phyloP scores from a whole-genome alignment of 2,329 filamentous ascomycete genomes.

The Biscogniauxia mediterranea region DNA sequence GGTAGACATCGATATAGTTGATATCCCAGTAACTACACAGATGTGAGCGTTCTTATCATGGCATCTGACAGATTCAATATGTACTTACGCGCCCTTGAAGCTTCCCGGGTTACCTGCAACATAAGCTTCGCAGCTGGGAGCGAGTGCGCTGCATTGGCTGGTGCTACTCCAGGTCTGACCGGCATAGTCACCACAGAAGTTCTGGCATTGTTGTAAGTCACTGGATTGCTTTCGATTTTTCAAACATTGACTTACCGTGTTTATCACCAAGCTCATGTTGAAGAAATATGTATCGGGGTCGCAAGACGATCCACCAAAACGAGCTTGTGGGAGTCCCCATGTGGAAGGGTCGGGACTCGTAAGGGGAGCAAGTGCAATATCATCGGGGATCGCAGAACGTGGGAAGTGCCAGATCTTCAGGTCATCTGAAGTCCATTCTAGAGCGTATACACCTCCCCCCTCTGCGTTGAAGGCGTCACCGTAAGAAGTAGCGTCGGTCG shows the following conservation, averaged over 20 bases:
- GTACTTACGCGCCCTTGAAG: constrained; percentile 39
- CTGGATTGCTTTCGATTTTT: background rate
- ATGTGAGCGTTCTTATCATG: background rate
- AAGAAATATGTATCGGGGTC: constrained; percentile 65
- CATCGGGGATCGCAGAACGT: constrained; percentile 60
- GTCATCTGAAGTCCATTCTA: constrained; percentile 65
- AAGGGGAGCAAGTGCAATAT: constrained; percentile 52
- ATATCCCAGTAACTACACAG: constrained; percentile 49
- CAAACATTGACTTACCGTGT: constrained; percentile 48
- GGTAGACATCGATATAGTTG: constrained; percentile 51
- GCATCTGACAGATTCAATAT: background rate
- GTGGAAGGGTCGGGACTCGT: constrained; percentile 57
- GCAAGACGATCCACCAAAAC: constrained; percentile 65
- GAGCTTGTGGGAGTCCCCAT: constrained; percentile 69
- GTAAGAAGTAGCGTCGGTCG: constrained; percentile 47
- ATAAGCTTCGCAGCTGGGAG: constrained; percentile 45
- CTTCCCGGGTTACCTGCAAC: constrained; percentile 45
- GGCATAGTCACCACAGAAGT: constrained; percentile 78
- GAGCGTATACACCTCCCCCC: constrained; percentile 67
- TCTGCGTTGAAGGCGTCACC: constrained; percentile 65
- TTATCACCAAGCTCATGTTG: constrained; percentile 69
- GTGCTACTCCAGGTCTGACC: constrained; percentile 43
- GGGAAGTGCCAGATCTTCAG: constrained; percentile 79
- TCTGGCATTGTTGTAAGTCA: constrained; percentile 32
- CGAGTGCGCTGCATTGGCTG: constrained; percentile 40